These are phyloP conservation scores for Magnusiomyces ingens DNA, from an alignment of 1,139 yeast species.

Conservation along the genomic window DNA sequence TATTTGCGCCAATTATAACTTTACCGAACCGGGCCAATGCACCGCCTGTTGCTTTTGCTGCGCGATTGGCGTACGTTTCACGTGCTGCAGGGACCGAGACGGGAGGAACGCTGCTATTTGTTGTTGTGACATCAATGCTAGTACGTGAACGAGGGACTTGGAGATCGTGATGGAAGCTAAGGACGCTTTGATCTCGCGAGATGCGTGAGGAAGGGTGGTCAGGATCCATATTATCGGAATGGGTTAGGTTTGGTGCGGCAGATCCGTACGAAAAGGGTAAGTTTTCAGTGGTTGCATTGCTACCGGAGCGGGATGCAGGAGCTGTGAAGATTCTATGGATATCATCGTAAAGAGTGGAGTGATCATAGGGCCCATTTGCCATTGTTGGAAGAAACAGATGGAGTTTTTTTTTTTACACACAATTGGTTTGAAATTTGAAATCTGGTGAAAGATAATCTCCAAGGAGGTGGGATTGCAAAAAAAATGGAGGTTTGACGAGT, in stretches of 20 bases:
- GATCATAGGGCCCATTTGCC: neutral
- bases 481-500: too few relatives aligned
- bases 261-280: neutral
- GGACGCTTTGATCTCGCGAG: too few relatives aligned
- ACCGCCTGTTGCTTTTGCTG: constrained; percentile 24
- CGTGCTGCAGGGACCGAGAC: too few relatives aligned
- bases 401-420: too few relatives aligned
- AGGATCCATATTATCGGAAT: neutral
- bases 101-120: too few relatives aligned
- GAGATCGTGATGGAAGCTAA: too few relatives aligned
- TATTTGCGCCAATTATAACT: constrained; percentile 24
- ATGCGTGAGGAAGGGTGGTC: neutral
- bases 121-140: too few relatives aligned
- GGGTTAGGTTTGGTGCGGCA: neutral
- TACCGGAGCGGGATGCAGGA: neutral
- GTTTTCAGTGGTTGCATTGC: neutral
- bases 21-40: constrained; percentile 31
- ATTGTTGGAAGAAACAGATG: neutral
- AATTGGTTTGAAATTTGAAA: neutral
- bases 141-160: too few relatives aligned
- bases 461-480: too few relatives aligned
- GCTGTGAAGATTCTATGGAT: neutral
- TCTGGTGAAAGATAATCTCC: too few relatives aligned
- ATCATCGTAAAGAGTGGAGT: neutral
- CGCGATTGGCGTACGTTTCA: constrained; percentile 21